Conservation (phyloP, 2,329 filamentous ascomycete genomes). For the Lecanicillium sp. region DNA sequence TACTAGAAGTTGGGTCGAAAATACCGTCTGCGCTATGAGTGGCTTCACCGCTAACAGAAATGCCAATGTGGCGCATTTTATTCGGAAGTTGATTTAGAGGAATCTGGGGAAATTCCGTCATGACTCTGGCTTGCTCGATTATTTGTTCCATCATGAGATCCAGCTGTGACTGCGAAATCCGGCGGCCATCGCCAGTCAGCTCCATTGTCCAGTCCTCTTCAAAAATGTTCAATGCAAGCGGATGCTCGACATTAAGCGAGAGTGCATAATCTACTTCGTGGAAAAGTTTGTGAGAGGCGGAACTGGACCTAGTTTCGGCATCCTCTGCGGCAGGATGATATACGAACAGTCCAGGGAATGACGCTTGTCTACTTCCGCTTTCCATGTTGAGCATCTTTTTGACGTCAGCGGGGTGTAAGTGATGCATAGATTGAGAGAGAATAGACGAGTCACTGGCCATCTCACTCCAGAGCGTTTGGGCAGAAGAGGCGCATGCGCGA, state of each 20-base stretch:
- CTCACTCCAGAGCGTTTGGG: constrained; percentile 8
- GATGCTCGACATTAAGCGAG: constrained; percentile 29
- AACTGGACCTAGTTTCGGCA: background rate
- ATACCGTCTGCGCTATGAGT: constrained; percentile 10
- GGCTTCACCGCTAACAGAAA: no score
- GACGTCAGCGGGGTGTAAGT: constrained; percentile 15
- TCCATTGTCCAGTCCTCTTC: constrained; percentile 13
- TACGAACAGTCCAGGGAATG: constrained; percentile 17
- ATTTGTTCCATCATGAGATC: constrained; percentile 15
- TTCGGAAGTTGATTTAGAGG: constrained; percentile 11
- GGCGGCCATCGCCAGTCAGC: constrained; percentile 14
- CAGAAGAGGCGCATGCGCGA: constrained; percentile 8
- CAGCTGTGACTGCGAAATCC: constrained; percentile 14
- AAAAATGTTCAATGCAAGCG: constrained; percentile 29
- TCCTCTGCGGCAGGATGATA: constrained; percentile 15
- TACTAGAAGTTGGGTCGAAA: constrained; percentile 16
- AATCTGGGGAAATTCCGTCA: constrained; percentile 10
- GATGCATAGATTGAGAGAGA: constrained; percentile 9
- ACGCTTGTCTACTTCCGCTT: constrained; percentile 10
- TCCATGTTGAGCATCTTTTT: constrained; percentile 15
- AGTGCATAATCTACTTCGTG: constrained; percentile 20
- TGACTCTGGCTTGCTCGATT: constrained; percentile 10
- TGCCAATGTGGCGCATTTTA: constrained; percentile 3
- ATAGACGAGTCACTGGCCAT: background rate
- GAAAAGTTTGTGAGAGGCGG: constrained; percentile 14